Evolutionary conservation across 83 land plant species (phyloP).

Genomic region (Isoetes engelmannii): DNA sequence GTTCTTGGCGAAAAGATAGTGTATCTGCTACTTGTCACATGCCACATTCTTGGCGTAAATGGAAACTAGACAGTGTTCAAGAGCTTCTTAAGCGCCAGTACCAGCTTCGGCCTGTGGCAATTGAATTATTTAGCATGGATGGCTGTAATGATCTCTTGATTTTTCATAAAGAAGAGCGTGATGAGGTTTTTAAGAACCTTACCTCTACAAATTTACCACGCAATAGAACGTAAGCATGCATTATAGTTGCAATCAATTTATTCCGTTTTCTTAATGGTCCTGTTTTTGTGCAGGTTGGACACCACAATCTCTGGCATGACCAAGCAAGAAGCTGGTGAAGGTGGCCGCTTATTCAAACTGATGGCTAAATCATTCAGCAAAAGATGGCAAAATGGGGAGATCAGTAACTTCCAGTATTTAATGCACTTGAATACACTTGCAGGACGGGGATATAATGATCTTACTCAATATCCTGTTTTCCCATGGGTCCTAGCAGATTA

Average conservation of each 20-base stretch:
- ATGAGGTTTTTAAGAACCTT: constrained; percentile 94
- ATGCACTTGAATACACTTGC: constrained; percentile 99
- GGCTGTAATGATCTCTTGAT: constrained; percentile 96
- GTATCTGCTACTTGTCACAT: constrained; percentile 38
- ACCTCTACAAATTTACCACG: constrained; percentile 93
- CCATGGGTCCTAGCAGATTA: constrained; percentile 99
- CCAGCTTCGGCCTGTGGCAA: constrained; percentile 95
- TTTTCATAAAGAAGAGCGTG: constrained; percentile 95
- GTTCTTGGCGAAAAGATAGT: constrained; percentile 98
- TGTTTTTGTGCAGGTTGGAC: constrained; percentile 64
- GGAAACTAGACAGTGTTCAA: constrained; percentile 97
- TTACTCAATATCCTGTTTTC: constrained; percentile 98
- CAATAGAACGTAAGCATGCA: constrained; percentile 72
- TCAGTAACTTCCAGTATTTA: constrained; percentile 97
- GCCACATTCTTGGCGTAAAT: constrained; percentile 92
- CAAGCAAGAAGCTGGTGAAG: constrained; percentile 87
- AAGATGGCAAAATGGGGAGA: constrained; percentile 99
- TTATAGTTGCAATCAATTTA: not conserved
- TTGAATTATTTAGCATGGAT: constrained; percentile 99
- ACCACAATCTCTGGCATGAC: constrained; percentile 90
- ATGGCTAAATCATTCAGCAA: constrained; percentile 97
- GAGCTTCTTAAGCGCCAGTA: constrained; percentile 94
- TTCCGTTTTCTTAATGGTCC: not conserved
- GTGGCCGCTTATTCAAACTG: constrained; percentile 83
- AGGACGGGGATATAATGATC: constrained; percentile 99